Evolutionary conservation across 2,329 filamentous ascomycete genomes (phyloP).

Genomic region (Endothia cerciana): DNA sequence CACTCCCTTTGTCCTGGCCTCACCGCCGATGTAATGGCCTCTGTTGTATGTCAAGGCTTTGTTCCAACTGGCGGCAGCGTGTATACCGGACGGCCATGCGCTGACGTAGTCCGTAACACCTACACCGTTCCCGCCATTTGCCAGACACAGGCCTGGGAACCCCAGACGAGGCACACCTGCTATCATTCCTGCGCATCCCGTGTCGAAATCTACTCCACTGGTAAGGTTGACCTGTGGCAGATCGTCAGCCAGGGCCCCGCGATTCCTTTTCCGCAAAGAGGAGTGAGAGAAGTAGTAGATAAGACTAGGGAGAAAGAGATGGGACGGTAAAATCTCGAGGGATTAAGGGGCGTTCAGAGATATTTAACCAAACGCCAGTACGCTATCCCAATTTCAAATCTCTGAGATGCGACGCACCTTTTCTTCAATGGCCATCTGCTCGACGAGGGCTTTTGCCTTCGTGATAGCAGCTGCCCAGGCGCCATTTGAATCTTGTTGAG

Average conservation of each 20-base stretch:
- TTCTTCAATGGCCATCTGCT: conserved; percentile 69
- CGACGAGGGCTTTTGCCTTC: conserved; percentile 68
- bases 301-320: no score
- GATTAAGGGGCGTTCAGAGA: no score
- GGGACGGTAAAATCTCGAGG: no score
- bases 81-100: conserved; percentile 73
- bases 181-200: conserved; percentile 55
- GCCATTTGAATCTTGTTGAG: conserved; percentile 5
- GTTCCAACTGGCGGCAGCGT: conserved; percentile 74
- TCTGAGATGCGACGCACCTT: conserved; percentile 38
- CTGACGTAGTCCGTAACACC: conserved; percentile 68
- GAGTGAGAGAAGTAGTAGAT: not conserved
- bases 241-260: not conserved
- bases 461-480: conserved; percentile 66
- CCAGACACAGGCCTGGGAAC: conserved; percentile 65
- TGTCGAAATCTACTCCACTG: conserved; percentile 54
- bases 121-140: conserved; percentile 73
- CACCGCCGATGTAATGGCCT: conserved; percentile 71
- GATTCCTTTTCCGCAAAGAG: not conserved
- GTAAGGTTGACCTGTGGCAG: conserved; percentile 68
- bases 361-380: not conserved
- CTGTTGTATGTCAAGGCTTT: conserved; percentile 66
- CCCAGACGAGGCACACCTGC: conserved; percentile 57
- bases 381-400: not conserved
- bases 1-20: conserved; percentile 73